phyloP scores from a whole-genome alignment of 306 rosid species.

The Cucumis melo region DNA sequence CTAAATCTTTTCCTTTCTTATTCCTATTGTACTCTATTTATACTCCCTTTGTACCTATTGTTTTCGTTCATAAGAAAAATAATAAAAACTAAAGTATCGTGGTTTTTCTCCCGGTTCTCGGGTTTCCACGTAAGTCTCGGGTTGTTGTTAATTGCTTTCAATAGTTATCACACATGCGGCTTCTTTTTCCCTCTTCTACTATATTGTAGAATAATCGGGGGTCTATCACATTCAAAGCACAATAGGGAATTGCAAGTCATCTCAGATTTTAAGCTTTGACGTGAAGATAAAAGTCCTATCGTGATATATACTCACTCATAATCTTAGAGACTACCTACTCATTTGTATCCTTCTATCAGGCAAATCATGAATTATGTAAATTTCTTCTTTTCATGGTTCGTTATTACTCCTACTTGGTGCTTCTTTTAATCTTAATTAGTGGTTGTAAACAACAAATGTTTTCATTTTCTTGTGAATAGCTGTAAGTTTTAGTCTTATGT shows the following conservation, averaged over 20 bases:
- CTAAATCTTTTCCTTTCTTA: no score
- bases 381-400: neutral
- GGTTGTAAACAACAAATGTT: neutral
- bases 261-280: neutral
- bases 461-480: neutral
- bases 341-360: neutral
- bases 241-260: neutral
- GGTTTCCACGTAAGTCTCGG: no score
- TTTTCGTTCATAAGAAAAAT: no score
- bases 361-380: neutral
- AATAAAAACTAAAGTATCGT: no score
- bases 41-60: no score
- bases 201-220: no score
- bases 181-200: no score
- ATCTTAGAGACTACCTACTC: neutral
- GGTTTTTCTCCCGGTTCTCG: no score
- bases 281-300: neutral
- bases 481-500: neutral
- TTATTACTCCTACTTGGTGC: neutral
- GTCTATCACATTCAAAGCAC: no score
- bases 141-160: no score
- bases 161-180: no score
- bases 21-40: no score
- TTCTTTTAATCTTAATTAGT: neutral
- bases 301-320: neutral